Percentiles rank a stretch among this genome's conserved stretches.
Conservation (phyloP, 805 yeast genomes). For the Suhomyces sp. region DNA sequence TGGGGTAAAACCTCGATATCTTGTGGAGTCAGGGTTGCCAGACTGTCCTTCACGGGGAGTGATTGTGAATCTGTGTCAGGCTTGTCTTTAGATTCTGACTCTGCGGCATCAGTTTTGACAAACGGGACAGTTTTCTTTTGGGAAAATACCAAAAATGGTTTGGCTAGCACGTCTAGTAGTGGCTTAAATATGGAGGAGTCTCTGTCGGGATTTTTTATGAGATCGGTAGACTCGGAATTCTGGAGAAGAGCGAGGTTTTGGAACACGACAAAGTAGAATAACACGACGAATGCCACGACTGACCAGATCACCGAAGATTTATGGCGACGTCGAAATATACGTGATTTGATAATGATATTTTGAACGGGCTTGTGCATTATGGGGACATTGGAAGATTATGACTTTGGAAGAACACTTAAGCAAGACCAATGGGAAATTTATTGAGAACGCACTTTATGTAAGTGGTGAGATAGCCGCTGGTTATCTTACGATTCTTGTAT, state of each 20-base stretch:
- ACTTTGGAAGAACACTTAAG: background rate
- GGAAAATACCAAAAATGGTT: background rate
- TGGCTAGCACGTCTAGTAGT: constrained; percentile 1
- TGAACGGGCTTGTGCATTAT: constrained; percentile 1
- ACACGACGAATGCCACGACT: constrained; percentile 6
- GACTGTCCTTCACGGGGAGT: background rate
- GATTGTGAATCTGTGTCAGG: background rate
- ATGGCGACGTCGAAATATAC: constrained; percentile 8
- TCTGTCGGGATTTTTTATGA: constrained; percentile 9
- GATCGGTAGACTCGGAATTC: background rate
- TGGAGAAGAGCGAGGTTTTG: constrained; percentile 6
- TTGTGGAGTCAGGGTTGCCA: background rate
- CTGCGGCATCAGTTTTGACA: constrained; percentile 4
- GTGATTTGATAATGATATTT: constrained; percentile 1
- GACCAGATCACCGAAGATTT: constrained; percentile 2
- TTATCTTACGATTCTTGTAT: background rate
- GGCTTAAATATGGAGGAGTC: constrained; percentile 1
- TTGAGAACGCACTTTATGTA: background rate
- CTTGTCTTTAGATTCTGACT: background rate
- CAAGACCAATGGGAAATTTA: background rate
- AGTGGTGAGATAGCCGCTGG: background rate
- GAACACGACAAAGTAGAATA: constrained; percentile 9
- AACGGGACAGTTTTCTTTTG: constrained; percentile 13
- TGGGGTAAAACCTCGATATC: background rate
- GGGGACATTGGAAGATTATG: background rate